Evolutionary conservation across 192 early-diverging fungal genomes (phyloP).

Genomic region (Coemansia sp.): DNA sequence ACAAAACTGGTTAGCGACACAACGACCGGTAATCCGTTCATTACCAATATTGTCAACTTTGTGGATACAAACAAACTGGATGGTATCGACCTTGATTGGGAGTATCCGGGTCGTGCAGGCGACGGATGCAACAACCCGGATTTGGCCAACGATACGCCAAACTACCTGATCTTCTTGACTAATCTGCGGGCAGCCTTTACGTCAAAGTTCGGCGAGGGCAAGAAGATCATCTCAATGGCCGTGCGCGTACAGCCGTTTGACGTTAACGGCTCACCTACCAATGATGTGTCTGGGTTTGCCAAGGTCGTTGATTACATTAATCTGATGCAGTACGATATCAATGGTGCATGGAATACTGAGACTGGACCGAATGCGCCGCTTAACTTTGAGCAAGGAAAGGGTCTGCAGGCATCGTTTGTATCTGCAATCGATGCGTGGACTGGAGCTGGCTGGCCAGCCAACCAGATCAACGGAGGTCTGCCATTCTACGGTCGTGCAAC

Average conservation of each 20-base stretch:
- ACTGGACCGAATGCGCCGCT: conserved; percentile 67
- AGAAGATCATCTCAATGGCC: conserved; percentile 67
- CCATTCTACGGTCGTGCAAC: conserved; percentile 64
- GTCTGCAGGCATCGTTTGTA: conserved; percentile 40
- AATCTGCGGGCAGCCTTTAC: conserved; percentile 51
- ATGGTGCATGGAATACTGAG: conserved; percentile 56
- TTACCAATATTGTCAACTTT: conserved; percentile 49
- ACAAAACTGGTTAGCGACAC: conserved; percentile 52
- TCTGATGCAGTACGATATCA: conserved; percentile 70
- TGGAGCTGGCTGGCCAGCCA: conserved; percentile 58
- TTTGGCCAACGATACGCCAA: conserved; percentile 58
- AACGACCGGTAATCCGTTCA: conserved; percentile 33
- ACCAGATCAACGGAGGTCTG: conserved; percentile 62
- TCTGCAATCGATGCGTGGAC: conserved; percentile 59
- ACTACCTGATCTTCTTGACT: conserved; percentile 61
- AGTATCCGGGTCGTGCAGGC: conserved; percentile 59
- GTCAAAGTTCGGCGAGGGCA: conserved; percentile 24
- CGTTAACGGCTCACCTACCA: conserved; percentile 40
- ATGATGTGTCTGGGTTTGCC: conserved; percentile 62
- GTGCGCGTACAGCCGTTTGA: conserved; percentile 64
- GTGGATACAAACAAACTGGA: conserved; percentile 59
- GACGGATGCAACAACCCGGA: conserved; percentile 47
- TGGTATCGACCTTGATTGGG: conserved; percentile 77
- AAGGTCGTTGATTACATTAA: conserved; percentile 65
- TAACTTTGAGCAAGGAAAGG: conserved; percentile 38